phyloP scores from a whole-genome alignment of 1,284 basidiomycete species.

The Leccinum solheimii region DNA sequence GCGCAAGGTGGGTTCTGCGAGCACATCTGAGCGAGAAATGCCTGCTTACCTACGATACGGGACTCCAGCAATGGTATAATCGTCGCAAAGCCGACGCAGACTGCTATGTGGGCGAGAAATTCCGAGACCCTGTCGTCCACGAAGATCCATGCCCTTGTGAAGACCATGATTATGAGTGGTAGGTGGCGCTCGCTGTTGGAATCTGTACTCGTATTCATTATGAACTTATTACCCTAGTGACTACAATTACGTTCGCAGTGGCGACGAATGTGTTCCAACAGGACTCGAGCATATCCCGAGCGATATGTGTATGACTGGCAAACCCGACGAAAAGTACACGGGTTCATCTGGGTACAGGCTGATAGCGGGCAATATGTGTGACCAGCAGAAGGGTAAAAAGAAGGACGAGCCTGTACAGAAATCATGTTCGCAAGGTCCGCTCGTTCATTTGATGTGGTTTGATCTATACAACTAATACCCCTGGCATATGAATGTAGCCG shows the following conservation, averaged over 20 bases:
- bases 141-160: conserved; percentile 85
- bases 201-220: background rate
- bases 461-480: conserved; percentile 4
- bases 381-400: conserved; percentile 56
- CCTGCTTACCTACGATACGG: background rate
- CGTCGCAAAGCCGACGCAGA: conserved; percentile 83
- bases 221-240: conserved; percentile 52
- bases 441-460: background rate
- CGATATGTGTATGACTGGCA: conserved; percentile 62
- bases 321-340: conserved; percentile 65
- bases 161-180: conserved; percentile 94
- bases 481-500: conserved; percentile 43
- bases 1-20: conserved; percentile 66
- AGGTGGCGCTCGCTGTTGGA: conserved; percentile 26
- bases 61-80: conserved; percentile 88
- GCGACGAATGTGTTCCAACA: conserved; percentile 71
- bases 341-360: conserved; percentile 92
- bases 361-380: conserved; percentile 93
- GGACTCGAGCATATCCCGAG: conserved; percentile 86
- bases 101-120: conserved; percentile 94
- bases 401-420: conserved; percentile 77
- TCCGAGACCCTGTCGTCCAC: conserved; percentile 78
- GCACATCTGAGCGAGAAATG: background rate
- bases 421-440: conserved; percentile 69
- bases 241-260: conserved; percentile 82